Percentiles rank a stretch among this genome's conserved stretches.
These are phyloP conservation scores for Neonectria neomacrospora DNA, from an alignment of 2,329 filamentous ascomycete species.

Conservation along the genomic window DNA sequence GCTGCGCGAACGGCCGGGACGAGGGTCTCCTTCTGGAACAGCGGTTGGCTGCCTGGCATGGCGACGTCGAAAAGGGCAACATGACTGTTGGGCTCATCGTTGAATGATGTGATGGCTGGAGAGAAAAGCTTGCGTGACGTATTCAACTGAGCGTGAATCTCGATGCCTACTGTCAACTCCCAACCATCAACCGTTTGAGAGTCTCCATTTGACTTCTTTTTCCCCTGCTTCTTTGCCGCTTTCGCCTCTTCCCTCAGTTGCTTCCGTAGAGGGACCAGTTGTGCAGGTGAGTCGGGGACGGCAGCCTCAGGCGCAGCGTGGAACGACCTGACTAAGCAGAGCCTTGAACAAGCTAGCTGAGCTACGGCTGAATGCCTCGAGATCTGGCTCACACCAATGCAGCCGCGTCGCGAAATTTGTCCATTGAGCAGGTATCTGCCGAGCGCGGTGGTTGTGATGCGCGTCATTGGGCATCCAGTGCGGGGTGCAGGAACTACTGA, in stretches of 20 bases:
- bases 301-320: slow-evolving; percentile 47
- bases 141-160: slow-evolving; percentile 97
- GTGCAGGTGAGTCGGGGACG: slow-evolving; percentile 31
- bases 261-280: slow-evolving; percentile 70
- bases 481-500: not conserved
- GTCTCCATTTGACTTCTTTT: slow-evolving; percentile 58
- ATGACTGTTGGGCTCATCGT: slow-evolving; percentile 82
- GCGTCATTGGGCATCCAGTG: slow-evolving; percentile 53
- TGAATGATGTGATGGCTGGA: slow-evolving; percentile 70
- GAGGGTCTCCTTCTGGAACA: slow-evolving; percentile 84
- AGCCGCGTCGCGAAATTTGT: slow-evolving; percentile 55
- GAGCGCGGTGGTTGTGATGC: slow-evolving; percentile 56
- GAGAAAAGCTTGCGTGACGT: slow-evolving; percentile 92
- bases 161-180: slow-evolving; percentile 95
- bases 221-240: slow-evolving; percentile 73
- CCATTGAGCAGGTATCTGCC: slow-evolving; percentile 62
- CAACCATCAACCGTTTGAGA: slow-evolving; percentile 73
- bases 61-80: slow-evolving; percentile 90
- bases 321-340: slow-evolving; percentile 41
- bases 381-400: slow-evolving; percentile 45
- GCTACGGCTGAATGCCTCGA: slow-evolving; percentile 30
- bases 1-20: slow-evolving; percentile 92
- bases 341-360: slow-evolving; percentile 24
- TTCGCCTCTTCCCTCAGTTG: slow-evolving; percentile 78
- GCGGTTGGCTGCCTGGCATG: slow-evolving; percentile 87